Evolutionary conservation across 177 flowering plant species (phyloP).

Genomic region (Telopea speciosissima): DNA sequence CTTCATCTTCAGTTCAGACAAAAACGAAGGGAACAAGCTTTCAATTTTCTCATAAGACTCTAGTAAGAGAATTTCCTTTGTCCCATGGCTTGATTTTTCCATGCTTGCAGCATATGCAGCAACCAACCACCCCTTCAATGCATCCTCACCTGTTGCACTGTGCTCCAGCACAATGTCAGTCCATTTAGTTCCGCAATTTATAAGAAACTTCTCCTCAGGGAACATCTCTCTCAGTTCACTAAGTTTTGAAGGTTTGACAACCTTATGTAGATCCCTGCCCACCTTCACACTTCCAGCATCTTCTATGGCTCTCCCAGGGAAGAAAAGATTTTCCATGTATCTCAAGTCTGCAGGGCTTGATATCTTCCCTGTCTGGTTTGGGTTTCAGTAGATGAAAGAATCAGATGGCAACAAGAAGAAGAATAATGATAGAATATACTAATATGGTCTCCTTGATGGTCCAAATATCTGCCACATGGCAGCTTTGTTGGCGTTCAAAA

Average conservation of each 20-base stretch:
- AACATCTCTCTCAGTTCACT: slow-evolving; percentile 45
- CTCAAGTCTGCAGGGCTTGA: slow-evolving; percentile 88
- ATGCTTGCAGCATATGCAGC: slow-evolving; percentile 71
- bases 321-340: slow-evolving; percentile 74
- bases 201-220: slow-evolving; percentile 68
- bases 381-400: slow-evolving; percentile 4
- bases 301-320: slow-evolving; percentile 67
- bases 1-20: slow-evolving; percentile 61
- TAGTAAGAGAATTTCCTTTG: slow-evolving; percentile 20
- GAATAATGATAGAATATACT: background rate
- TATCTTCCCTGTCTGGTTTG: slow-evolving; percentile 54
- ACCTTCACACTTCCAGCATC: slow-evolving; percentile 91
- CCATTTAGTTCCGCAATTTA: slow-evolving; percentile 37
- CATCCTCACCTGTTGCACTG: slow-evolving; percentile 88
- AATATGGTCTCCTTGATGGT: too few species aligned
- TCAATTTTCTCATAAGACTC: slow-evolving; percentile 70
- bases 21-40: slow-evolving; percentile 41
- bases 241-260: slow-evolving; percentile 63
- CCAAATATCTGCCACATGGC: too few species aligned
- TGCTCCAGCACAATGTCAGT: slow-evolving; percentile 75
- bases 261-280: slow-evolving; percentile 59
- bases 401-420: background rate
- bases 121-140: slow-evolving; percentile 86
- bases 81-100: slow-evolving; percentile 26
- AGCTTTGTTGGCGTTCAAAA: too few species aligned